Base-by-base conservation (phyloP, 495 filamentous ascomycete species). In the Trichoderma parareesei region DNA sequence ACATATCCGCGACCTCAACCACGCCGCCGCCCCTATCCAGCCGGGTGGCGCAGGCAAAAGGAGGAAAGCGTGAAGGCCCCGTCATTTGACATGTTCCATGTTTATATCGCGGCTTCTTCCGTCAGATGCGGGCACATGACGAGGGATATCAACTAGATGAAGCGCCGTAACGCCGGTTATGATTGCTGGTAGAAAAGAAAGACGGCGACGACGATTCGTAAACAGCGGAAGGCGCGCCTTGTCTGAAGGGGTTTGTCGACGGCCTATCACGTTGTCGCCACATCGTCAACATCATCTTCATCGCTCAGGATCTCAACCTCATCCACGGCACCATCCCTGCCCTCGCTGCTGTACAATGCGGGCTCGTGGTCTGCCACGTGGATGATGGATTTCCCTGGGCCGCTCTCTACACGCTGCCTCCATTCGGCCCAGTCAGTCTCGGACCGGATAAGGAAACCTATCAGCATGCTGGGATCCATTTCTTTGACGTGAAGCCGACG, bases 391-490 rank as follows among this genome's bases (percentile, higher is more conserved):
- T 96, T 97, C 37, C 92, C 91, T 66, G 87, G 80, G 10, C 87
- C 83, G 46, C 87, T 80, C 65, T 81, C 79, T 9, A 97, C 81
- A 16, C 82, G 82, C 61, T 78, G 75, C 68, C 90, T 86, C 92
- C 92, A 98, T 67, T 85, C 82, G 40, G 78, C 76, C 90, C 95
- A 99, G 65, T 98, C 95, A 35, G 85, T 81, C 67, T 91, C 87
- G 67, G 91, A 82, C 40, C 80, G 81, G 65, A 99, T 92, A 5
- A 99, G 78, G 69, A 99, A 98, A n/a, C 89, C 95, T 64, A 99
- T 90, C 38, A 99, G 78, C 95, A 99, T 99, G 74, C 93, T 97
- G 8, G 95, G 95, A 70, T 99, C 95, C 92, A 98, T 93, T 65
- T 98, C 94, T 65, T 86, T 85, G 42, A 98, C 81, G 65, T 92